Conservation (phyloP, 495 filamentous ascomycete genomes). For the Penicillium lividum region DNA sequence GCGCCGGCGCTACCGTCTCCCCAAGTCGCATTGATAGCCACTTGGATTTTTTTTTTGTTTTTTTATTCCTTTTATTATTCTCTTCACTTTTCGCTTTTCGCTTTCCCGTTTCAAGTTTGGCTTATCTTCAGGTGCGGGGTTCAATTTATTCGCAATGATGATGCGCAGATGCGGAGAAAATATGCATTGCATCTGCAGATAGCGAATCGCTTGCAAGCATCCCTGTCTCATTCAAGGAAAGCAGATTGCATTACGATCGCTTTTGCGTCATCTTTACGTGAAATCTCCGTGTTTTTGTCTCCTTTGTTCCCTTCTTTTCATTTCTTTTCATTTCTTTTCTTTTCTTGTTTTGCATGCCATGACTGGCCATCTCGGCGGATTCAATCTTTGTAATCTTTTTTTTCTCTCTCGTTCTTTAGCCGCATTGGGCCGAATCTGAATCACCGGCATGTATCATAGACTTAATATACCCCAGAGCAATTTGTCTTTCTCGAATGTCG, state of each 20-base stretch:
- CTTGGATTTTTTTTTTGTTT: constrained; percentile 6
- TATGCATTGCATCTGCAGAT: constrained; percentile 1
- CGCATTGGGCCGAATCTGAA: constrained; percentile 32
- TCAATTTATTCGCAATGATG: constrained; percentile 13
- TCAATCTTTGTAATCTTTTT: constrained; percentile 23
- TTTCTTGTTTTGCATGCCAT: constrained; percentile 21
- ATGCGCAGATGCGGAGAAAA: constrained; percentile 29
- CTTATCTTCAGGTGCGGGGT: constrained; percentile 19
- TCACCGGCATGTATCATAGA: constrained; percentile 49
- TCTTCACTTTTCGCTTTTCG: constrained; percentile 9
- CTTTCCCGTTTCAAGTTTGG: constrained; percentile 11
- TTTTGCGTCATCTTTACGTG: constrained; percentile 13
- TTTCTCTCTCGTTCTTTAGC: constrained; percentile 20
- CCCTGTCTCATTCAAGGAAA: not conserved
- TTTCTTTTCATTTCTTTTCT: constrained; percentile 14
- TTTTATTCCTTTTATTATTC: not conserved
- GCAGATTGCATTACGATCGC: constrained; percentile 13
- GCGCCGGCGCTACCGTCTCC: constrained; percentile 12
- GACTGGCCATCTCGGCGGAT: constrained; percentile 17
- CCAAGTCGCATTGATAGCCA: constrained; percentile 1
- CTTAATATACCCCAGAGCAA: constrained; percentile 49
- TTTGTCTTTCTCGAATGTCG: constrained; percentile 26
- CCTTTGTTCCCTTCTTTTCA: constrained; percentile 11
- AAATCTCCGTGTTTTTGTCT: constrained; percentile 14
- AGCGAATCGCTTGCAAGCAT: not conserved